These are phyloP conservation scores for Beauveria sp. DNA, from an alignment of 2,329 filamentous ascomycete genomes.

Conservation along the genomic window DNA sequence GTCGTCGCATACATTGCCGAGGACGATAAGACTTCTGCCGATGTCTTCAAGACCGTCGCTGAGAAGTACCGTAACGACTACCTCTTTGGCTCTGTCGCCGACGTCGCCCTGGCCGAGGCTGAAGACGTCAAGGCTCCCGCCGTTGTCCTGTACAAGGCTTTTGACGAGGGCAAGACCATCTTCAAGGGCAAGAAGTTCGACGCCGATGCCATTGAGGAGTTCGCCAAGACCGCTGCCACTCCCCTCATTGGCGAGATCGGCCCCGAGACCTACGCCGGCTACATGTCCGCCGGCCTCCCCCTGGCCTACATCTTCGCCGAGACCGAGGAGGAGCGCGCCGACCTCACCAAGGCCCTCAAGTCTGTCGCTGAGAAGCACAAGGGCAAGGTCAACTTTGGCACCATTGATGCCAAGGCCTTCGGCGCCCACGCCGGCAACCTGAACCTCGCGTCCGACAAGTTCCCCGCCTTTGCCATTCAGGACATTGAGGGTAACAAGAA, in stretches of 20 bases:
- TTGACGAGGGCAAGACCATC: slow-evolving; percentile 89
- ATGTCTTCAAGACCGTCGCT: slow-evolving; percentile 69
- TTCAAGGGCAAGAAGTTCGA: slow-evolving; percentile 73
- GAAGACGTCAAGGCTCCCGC: slow-evolving; percentile 84
- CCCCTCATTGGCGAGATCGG: slow-evolving; percentile 93
- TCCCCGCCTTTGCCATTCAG: slow-evolving; percentile 97
- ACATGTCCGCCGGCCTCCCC: slow-evolving; percentile 88
- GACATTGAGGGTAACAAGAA: slow-evolving; percentile 93
- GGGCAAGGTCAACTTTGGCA: slow-evolving; percentile 94
- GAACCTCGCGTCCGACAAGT: slow-evolving; percentile 91
- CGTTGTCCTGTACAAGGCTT: slow-evolving; percentile 92
- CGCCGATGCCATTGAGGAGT: slow-evolving; percentile 68
- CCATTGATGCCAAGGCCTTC: slow-evolving; percentile 89
- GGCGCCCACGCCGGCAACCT: slow-evolving; percentile 94
- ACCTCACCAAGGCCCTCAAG: slow-evolving; percentile 70
- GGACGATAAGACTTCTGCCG: slow-evolving; percentile 76
- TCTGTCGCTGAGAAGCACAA: slow-evolving; percentile 84
- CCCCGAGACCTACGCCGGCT: slow-evolving; percentile 89
- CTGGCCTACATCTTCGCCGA: slow-evolving; percentile 98
- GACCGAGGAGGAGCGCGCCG: slow-evolving; percentile 78
- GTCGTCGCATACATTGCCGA: slow-evolving; percentile 79
- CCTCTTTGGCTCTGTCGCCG: slow-evolving; percentile 83
- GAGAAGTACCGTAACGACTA: slow-evolving; percentile 79
- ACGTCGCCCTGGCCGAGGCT: slow-evolving; percentile 75
- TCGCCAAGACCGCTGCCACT: slow-evolving; percentile 76